These are phyloP conservation scores for Quercus aquifolioides DNA, from an alignment of 306 rosid species.

Conservation along the genomic window DNA sequence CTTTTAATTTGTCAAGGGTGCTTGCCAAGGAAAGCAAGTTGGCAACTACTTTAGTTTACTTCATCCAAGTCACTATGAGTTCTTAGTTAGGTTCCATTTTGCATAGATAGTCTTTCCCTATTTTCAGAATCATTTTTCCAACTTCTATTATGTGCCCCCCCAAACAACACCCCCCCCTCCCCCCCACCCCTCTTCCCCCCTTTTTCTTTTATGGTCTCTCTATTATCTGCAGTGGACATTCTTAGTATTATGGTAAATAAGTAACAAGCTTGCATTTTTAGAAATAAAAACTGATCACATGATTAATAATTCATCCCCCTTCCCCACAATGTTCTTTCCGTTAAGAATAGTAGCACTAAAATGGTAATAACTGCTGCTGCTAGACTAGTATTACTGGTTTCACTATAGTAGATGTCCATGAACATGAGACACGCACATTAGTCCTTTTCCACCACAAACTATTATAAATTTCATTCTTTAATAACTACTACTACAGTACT, in stretches of 20 bases:
- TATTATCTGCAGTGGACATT: no score
- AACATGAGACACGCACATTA: constrained; percentile 2
- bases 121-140: not conserved
- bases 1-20: not conserved
- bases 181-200: no score
- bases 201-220: not conserved
- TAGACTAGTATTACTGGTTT: not conserved
- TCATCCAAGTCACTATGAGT: not conserved
- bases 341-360: no score
- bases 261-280: no score
- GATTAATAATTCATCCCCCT: no score
- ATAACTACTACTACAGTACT: not conserved
- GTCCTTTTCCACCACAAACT: not conserved
- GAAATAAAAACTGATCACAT: no score
- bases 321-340: no score
- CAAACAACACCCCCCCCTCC: no score
- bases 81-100: not conserved
- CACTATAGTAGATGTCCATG: not conserved
- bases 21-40: not conserved
- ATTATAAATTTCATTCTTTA: no score
- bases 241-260: no score
- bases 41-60: not conserved
- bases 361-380: not conserved
- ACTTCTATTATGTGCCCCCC: not conserved
- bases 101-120: not conserved